Base-by-base conservation (phyloP, 805 yeast species). In the Candida ponderosae region DNA sequence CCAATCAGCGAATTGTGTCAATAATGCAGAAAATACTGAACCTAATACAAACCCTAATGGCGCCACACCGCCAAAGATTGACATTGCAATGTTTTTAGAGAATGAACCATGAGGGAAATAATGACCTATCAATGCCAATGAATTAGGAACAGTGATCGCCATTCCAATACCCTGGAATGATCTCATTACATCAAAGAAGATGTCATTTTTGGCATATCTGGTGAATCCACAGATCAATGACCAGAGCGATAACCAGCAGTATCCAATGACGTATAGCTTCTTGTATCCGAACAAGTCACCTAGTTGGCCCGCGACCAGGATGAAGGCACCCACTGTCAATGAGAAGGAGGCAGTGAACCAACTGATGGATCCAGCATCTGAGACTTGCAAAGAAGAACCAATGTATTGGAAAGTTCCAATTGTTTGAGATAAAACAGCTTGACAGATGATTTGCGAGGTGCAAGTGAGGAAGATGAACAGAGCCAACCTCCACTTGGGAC, bases 301-400 rank as follows among this genome's bases (percentile, higher is more conserved):
- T 24, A 79, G 46, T 31, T 77, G 63, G 10, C 88, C 88, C 23
- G 80, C 68, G 3, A 76, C 58, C 31, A 81, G 53, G 34, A 81
- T 79, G 41, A 80, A 73, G 0, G 88, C 76, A 4, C 87, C 87
- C 4, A 77, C 73, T 0, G 83, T 72, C 36, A 81, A 56, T 1
- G 83, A 74, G 50, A 72, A 79, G 1, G 81, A 70, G 3, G 84
- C 83, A 62, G 74, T 68, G 49, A 74, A 72, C 88, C 89, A 78
- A 15, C 69, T 46, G 36, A 66, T 56, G 35, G 64, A 57, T 8
- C 62, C 66, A 14, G 53, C 47, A 9, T 56, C 38, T 1, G 43
- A 43, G 18, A 57, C 46, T 17, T 47, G 44, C 31, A 64, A 65
- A 29, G 48, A 41, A 11, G 41, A 40, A 7, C 59, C 59, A 4